A percentile compares a stretch with the other conserved stretches of the same genome.
These are phyloP conservation scores for Dactylellina sp. DNA, from an alignment of 2,329 filamentous ascomycete species.

Conservation along the genomic window DNA sequence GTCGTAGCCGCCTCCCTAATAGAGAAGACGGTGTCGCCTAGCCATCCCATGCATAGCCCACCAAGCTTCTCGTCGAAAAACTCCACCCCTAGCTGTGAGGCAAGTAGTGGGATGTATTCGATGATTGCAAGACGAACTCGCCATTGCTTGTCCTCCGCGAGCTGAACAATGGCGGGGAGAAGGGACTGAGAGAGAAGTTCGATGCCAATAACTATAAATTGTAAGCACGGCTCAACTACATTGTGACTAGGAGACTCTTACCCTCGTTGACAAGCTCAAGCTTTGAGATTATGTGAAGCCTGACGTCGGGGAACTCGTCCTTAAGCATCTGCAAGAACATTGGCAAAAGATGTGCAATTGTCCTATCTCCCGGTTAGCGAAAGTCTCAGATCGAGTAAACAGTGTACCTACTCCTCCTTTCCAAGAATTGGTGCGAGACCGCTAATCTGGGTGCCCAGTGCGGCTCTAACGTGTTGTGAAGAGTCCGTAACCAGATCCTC, in stretches of 20 bases:
- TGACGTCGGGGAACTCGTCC: conserved; percentile 97
- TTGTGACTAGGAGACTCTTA: conserved; percentile 62
- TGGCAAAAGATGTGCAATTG: conserved; percentile 92
- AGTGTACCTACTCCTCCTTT: conserved; percentile 84
- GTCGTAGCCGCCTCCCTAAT: conserved; percentile 97
- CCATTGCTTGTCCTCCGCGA: conserved; percentile 99
- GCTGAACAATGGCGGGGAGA: conserved; percentile 93
- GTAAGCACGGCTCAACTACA: no score
- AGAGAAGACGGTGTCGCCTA: conserved; percentile 98
- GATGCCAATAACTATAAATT: conserved; percentile 85
- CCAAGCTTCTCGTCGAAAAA: conserved; percentile 99
- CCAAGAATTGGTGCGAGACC: conserved; percentile 95
- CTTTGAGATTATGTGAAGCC: conserved; percentile 99
- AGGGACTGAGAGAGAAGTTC: conserved; percentile 96
- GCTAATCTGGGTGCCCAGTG: conserved; percentile 95
- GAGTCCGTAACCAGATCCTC: conserved; percentile 96
- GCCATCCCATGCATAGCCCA: conserved; percentile 96
- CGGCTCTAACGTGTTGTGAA: conserved; percentile 95
- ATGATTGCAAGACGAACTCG: conserved; percentile 97
- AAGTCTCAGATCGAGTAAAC: conserved; percentile 6
- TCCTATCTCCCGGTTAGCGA: conserved; percentile 69
- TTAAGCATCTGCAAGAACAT: conserved; percentile 99
- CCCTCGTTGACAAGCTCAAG: conserved; percentile 97
- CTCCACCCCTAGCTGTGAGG: conserved; percentile 92
- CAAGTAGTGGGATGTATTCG: conserved; percentile 96